Evolutionary conservation across 1,139 yeast genomes (phyloP), one percentile per base, ranked within the genome.

Genomic region (Magnusiomyces paraingens): DNA sequence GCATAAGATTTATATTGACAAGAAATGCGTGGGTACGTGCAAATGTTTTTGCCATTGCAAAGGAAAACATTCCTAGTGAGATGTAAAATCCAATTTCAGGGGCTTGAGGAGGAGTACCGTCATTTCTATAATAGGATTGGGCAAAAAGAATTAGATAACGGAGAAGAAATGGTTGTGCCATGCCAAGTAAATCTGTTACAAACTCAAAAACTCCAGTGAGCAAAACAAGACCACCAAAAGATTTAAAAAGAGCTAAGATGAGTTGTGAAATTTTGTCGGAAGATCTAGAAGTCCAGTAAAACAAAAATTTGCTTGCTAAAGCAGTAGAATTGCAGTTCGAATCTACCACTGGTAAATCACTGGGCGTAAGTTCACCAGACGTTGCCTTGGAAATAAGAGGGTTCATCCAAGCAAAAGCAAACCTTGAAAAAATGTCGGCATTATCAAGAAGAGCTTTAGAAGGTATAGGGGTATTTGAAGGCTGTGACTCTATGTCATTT

Each of bases 351-450:
- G 96, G 96, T 59, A 93, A 77, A 66, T 90, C 96, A 3, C 73
- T 72, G 64, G 86, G 89, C 14, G 82, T 77, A 61, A 93, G 73
- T 64, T 71, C 87, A 53, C 83, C 83, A 15, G 73, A 67, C 61
- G 85, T 84, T 22, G 97, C 97, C 57, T 79, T 79, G 62, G 74
- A 79, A 89, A 93, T 87, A 64, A 93, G 74, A 3, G 83, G 85
- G 10, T 89, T 82, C 88, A 91, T 84, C 96, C 97, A 93, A 42
- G 81, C 74, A 66, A 93, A 86, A 0, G 95, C 80, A 55, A 91
- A 74, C 57, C 79, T 78, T 18, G 93, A 81, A 64, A 89, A 90
- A 21, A 90, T 72, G 63, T 87, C 86, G 15, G 97, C 93, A 43
- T 73, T 71, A 62, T 89, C 97, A 59, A 65, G 52, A 29, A 64